Percentiles rank a stretch among this genome's conserved stretches.
These are phyloP conservation scores for Apiospora rasikravindrae DNA, from an alignment of 2,329 filamentous ascomycete genomes.

Conservation along the genomic window DNA sequence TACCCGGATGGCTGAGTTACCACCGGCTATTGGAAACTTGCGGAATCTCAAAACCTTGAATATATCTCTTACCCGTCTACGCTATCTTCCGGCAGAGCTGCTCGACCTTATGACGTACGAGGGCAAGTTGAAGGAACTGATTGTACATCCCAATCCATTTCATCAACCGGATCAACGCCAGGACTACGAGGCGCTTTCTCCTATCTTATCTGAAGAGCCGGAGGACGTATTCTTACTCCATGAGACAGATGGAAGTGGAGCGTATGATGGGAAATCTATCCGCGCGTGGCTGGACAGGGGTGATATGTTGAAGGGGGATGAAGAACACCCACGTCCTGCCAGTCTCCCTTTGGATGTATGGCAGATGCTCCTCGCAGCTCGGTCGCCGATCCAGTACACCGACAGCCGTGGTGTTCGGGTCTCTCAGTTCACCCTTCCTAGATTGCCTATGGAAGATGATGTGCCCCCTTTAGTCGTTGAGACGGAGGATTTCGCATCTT, in stretches of 20 bases:
- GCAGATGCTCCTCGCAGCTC: slow-evolving; percentile 30
- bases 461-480: slow-evolving; percentile 24
- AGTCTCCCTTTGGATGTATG: slow-evolving; percentile 26
- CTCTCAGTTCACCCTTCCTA: slow-evolving; percentile 36
- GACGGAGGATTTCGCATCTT: slow-evolving; percentile 31
- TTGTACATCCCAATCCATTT: slow-evolving; percentile 68
- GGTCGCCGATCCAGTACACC: slow-evolving; percentile 39
- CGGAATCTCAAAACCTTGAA: slow-evolving; percentile 67
- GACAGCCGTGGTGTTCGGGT: slow-evolving; percentile 36
- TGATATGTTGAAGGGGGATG: slow-evolving; percentile 4
- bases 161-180: slow-evolving; percentile 32
- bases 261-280: not conserved
- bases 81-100: slow-evolving; percentile 66
- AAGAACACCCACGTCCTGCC: not conserved
- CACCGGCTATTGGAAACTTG: slow-evolving; percentile 63
- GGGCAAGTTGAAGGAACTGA: slow-evolving; percentile 56
- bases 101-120: slow-evolving; percentile 57
- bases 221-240: not conserved
- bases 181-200: not conserved
- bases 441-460: slow-evolving; percentile 15
- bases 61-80: slow-evolving; percentile 66
- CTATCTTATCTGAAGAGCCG: not conserved
- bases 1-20: slow-evolving; percentile 66
- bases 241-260: not conserved
- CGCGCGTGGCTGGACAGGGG: slow-evolving; percentile 28